Base-by-base conservation (phyloP, 768 basidiomycete species). In the Astraeus odoratus region DNA sequence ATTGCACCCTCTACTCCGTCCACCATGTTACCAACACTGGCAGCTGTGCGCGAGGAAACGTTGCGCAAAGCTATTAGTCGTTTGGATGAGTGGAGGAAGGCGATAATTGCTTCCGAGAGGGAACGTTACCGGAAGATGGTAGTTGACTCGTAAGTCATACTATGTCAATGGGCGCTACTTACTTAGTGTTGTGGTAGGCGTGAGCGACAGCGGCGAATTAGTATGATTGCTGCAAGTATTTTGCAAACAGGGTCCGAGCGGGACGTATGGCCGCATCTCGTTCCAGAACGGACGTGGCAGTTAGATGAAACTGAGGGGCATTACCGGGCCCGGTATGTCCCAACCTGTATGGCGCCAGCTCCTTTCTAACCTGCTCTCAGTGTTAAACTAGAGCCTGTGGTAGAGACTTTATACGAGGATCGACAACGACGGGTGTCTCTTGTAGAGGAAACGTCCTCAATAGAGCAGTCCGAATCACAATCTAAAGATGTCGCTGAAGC, bases 251-350 rank as follows among this genome's bases (percentile, higher is more conserved):
- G 78, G 2, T 80, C 80, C 0, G 93, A 95, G 58, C 75, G 87
- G 18, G 91, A 91, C 0, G 57, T 95, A 10, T 95, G 93, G 92
- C 79, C 82, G 2, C 72, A 76, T 35, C 61, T 72, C 13, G 69
- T 69, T 31, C 66, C 57, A 2, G 66, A 67, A 19, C 66, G 66
- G 6, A 53, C 74, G 9, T 95, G 93, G 93, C 69, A 83, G 25
- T 64, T 95, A 36, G 93, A 95, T 50, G 92, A 94, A 55, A 93
- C 91, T 2, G 93, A 96, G 56, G 93, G 92, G 1, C 92, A 91
- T 1, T 76, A 87, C 54, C 78, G 92, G 38, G 85, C 88, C 43
- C 72, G 92, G 91, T 90, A 54, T 23, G 73, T 51, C 1, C 6
- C 31, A 4, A 23, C 6, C 13, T 18, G 15, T 3, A 8, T 5